These are phyloP conservation scores for Periconia macrospinosa DNA, from an alignment of 2,329 filamentous ascomycete genomes.

Conservation along the genomic window DNA sequence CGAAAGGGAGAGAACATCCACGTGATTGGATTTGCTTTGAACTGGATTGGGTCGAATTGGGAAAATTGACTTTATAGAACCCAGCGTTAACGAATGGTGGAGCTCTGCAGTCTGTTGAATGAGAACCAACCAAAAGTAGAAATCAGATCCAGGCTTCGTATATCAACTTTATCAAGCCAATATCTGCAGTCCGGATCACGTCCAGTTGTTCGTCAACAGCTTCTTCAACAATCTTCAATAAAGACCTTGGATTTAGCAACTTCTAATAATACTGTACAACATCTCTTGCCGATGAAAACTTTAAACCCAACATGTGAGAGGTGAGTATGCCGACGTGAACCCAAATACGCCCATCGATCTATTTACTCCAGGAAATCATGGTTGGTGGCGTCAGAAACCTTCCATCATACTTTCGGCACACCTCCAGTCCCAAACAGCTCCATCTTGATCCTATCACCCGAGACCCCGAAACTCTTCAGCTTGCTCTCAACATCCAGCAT, in stretches of 20 bases:
- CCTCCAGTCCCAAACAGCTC: conserved; percentile 62
- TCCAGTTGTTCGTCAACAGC: background rate
- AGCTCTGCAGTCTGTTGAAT: background rate
- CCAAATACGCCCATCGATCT: background rate
- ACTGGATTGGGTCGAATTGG: background rate
- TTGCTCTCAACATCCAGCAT: conserved; percentile 63
- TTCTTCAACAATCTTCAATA: no score
- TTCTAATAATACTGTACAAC: background rate
- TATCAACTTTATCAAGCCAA: background rate
- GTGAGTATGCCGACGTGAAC: background rate
- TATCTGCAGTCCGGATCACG: background rate
- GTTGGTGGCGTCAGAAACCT: background rate
- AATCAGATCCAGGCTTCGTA: background rate
- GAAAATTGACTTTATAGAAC: background rate
- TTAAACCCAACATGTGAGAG: background rate
- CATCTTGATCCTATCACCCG: conserved; percentile 61
- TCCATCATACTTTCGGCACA: conserved; percentile 26
- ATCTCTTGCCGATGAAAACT: background rate
- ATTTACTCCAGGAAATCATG: background rate
- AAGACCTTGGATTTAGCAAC: no score
- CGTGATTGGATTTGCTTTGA: background rate
- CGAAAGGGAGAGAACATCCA: background rate
- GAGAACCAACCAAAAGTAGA: background rate
- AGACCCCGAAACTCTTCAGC: conserved; percentile 60
- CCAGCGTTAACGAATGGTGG: background rate